A percentile compares a stretch with the other conserved stretches of the same genome.
These are phyloP conservation scores for Globisporangium carolinianum DNA, from an alignment of 352 stramenopile species.

Conservation along the genomic window DNA sequence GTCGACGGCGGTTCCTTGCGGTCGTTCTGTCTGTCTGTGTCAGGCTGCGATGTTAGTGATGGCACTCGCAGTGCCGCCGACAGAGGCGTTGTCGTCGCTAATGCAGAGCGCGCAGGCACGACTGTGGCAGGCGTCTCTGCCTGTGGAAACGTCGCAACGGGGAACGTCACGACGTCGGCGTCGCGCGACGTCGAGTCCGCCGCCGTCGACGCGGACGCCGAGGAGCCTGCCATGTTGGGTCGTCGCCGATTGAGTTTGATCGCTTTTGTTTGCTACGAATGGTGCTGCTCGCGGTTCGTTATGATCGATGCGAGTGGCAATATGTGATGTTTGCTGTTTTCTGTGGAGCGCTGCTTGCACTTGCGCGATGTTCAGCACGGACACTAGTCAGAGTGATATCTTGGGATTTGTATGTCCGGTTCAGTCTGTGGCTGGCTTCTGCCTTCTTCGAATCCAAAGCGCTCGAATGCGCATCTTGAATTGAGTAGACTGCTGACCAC, in stretches of 20 bases:
- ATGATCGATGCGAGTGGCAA: conserved; percentile 2
- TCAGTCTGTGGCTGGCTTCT: too few relatives aligned
- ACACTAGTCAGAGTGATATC: too few relatives aligned
- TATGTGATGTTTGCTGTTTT: too few relatives aligned
- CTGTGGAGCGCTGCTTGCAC: too few relatives aligned
- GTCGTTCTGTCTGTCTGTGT: neutral
- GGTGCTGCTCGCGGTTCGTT: neutral
- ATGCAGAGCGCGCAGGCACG: neutral
- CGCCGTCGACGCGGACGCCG: conserved; percentile 17
- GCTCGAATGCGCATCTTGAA: too few relatives aligned
- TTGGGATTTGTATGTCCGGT: too few relatives aligned
- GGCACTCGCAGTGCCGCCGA: neutral
- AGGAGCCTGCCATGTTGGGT: conserved; percentile 6
- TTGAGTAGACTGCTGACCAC: too few relatives aligned
- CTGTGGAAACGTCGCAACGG: conserved; percentile 8
- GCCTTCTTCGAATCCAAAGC: too few relatives aligned
- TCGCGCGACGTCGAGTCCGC: conserved; percentile 12
- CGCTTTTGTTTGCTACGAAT: neutral
- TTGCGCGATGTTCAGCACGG: too few relatives aligned
- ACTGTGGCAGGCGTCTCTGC: neutral
- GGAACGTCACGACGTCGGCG: conserved; percentile 12
- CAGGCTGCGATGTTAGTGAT: neutral
- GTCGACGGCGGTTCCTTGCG: neutral
- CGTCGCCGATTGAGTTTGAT: neutral
- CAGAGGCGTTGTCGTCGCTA: neutral